A percentile compares a stretch with the other conserved stretches of the same genome.
These are phyloP conservation scores for Claviceps humidiphila DNA, from an alignment of 2,329 filamentous ascomycete genomes.

Conservation along the genomic window DNA sequence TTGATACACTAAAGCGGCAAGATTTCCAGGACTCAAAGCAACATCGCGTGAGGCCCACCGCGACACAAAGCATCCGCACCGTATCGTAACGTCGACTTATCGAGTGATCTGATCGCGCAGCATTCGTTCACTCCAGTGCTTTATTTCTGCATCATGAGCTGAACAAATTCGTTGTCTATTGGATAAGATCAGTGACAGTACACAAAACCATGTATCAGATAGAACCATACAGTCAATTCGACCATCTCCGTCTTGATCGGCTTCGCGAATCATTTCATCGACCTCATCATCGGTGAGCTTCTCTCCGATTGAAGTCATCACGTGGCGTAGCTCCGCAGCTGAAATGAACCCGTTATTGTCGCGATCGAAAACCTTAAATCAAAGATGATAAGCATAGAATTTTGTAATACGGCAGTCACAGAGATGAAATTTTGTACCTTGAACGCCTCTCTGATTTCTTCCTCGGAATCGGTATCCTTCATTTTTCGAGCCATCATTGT, in stretches of 20 bases:
- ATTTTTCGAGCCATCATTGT: constrained; percentile 94
- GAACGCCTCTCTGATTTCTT: constrained; percentile 82
- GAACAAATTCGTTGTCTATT: constrained; percentile 80
- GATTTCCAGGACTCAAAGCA: constrained; percentile 1
- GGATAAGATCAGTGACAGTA: constrained; percentile 9
- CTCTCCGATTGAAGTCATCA: constrained; percentile 87
- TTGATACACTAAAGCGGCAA: constrained; percentile 2
- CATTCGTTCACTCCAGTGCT: constrained; percentile 1
- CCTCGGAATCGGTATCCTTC: constrained; percentile 86
- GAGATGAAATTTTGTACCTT: constrained; percentile 39
- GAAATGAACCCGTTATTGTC: constrained; percentile 91
- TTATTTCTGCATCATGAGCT: constrained; percentile 95
- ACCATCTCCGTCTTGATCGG: constrained; percentile 79
- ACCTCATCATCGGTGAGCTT: constrained; percentile 85
- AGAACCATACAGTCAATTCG: constrained; percentile 65
- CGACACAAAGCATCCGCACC: neutral
- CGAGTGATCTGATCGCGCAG: neutral
- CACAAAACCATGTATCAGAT: neutral
- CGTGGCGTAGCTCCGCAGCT: constrained; percentile 73
- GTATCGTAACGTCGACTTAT: neutral
- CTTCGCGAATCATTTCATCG: constrained; percentile 86
- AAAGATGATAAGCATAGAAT: neutral
- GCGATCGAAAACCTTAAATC: constrained; percentile 58
- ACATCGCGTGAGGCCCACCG: neutral
- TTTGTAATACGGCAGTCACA: neutral